Base-by-base conservation (phyloP, 2,329 filamentous ascomycete genomes). In the Thelonectria rubi region DNA sequence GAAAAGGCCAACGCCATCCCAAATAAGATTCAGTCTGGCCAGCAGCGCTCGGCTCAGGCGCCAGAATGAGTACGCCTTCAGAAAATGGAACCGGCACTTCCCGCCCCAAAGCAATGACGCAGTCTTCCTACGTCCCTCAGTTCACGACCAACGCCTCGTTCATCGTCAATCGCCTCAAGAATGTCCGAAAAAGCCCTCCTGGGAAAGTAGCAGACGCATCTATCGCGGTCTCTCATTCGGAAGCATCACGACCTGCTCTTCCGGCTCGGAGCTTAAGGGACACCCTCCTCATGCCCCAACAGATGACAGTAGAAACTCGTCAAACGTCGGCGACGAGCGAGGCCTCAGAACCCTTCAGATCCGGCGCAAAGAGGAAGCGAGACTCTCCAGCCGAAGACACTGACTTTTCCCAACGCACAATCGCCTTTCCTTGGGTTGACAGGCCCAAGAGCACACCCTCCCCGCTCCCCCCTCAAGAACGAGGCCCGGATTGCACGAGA, bases 351-450 rank as follows among this genome's bases (percentile, higher is more conserved):
- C 60, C 58, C 30, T 50, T 64, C 14, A 64, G 52, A 17, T 24
- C 34, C 6, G 59, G 65, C 3, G 40, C 66, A 14, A 77, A 78
- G 63, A 67, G 75, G 37, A 77, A 77, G 62, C 69, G 72, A 58
- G 65, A 66, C 12, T 21, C 62, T 2, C 50, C 57, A 15, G 54
- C 24, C 2, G 61, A 62, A 14, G 58, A 48, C 2, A 61, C 72
- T 4, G 74, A 78, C 46, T 77, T 78, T 43, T 67, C 66, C 3
- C 74, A 74, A 56, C 71, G 63, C 64, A 77, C 77, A 5, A 70
- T 78, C 17, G 51, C 68, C 0, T 74, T 76, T 34, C 69, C 72
- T 1, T 60, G 68, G 47, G 58, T 66, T 3, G 45, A 40, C 30
- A 63, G 55, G 34, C 42, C 58, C 24, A 43, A 48, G 15, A 26